Evolutionary conservation across 1,284 basidiomycete genomes (phyloP).

Genomic region (Ceratobasidium sp.): DNA sequence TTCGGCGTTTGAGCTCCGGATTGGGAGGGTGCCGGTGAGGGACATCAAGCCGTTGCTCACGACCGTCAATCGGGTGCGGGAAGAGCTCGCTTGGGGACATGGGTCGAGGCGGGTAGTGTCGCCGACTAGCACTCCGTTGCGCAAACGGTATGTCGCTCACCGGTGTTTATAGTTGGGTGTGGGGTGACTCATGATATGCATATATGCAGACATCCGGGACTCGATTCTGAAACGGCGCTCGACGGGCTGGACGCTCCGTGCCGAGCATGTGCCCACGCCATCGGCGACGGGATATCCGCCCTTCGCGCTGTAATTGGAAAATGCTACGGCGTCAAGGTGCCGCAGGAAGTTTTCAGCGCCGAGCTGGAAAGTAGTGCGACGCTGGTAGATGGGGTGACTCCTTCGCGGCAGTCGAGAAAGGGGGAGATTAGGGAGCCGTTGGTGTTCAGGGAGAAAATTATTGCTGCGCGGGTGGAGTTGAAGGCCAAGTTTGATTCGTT

Average conservation of each 20-base stretch:
- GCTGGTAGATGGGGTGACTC: too few relatives aligned
- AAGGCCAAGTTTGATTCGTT: slow-evolving; percentile 28
- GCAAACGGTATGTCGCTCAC: neutral
- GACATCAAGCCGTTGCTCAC: slow-evolving; percentile 60
- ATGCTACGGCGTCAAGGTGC: slow-evolving; percentile 29
- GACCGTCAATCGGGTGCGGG: slow-evolving; percentile 59
- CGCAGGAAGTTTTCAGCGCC: too few relatives aligned
- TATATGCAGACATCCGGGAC: neutral
- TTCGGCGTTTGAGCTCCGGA: slow-evolving; percentile 61
- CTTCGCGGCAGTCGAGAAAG: neutral
- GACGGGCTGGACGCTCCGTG: slow-evolving; percentile 19
- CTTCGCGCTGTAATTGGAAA: slow-evolving; percentile 31
- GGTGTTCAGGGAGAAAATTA: neutral
- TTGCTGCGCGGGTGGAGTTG: neutral
- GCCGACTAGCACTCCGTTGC: neutral
- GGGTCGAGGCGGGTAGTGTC: slow-evolving; percentile 47
- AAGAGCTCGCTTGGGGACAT: slow-evolving; percentile 61
- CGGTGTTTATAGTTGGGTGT: neutral
- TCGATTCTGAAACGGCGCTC: neutral
- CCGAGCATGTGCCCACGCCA: neutral
- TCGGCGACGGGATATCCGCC: slow-evolving; percentile 20
- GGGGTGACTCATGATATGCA: neutral
- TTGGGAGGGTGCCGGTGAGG: slow-evolving; percentile 61
- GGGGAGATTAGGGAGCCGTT: slow-evolving; percentile 4
- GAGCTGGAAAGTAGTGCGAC: too few relatives aligned